Conservation (phyloP, 805 yeast species). For the Myxozyma vanderwaltii region DNA sequence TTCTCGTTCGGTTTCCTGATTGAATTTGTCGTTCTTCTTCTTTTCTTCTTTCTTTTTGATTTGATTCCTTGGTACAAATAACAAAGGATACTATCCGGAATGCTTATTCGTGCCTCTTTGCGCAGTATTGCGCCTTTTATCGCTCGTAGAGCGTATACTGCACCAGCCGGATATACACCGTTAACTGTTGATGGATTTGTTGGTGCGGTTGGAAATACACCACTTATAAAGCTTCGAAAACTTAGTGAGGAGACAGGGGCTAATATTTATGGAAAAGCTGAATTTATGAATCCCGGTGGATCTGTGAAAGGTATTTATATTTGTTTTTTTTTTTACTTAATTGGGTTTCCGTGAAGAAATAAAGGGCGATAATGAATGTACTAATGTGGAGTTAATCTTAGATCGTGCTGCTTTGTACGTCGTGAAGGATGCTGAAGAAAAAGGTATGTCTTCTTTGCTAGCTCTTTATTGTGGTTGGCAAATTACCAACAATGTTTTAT, state of each 20-base stretch:
- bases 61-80: too few relatives aligned
- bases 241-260: conserved; percentile 63
- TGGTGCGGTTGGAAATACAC: conserved; percentile 93
- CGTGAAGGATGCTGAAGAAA: conserved; percentile 73
- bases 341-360: not conserved
- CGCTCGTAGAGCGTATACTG: conserved; percentile 7
- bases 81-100: not conserved
- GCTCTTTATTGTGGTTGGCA: not conserved
- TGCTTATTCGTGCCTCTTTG: not conserved
- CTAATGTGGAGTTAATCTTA: too few relatives aligned
- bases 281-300: conserved; percentile 92
- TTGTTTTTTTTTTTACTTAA: not conserved
- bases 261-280: conserved; percentile 86
- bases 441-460: conserved; percentile 44
- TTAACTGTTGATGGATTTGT: conserved; percentile 70
- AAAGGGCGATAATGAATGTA: too few relatives aligned
- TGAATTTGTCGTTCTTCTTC: not conserved
- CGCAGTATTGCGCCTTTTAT: not conserved
- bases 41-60: too few relatives aligned
- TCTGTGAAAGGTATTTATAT: conserved; percentile 62
- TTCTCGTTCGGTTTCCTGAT: not conserved
- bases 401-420: conserved; percentile 85
- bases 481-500: not conserved
- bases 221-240: conserved; percentile 63
- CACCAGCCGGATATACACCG: conserved; percentile 53